Evolutionary conservation across 2,329 filamentous ascomycete species (phyloP), one percentile per base, ranked within the genome.

Genomic region (Tolypocladium ovalisporum): DNA sequence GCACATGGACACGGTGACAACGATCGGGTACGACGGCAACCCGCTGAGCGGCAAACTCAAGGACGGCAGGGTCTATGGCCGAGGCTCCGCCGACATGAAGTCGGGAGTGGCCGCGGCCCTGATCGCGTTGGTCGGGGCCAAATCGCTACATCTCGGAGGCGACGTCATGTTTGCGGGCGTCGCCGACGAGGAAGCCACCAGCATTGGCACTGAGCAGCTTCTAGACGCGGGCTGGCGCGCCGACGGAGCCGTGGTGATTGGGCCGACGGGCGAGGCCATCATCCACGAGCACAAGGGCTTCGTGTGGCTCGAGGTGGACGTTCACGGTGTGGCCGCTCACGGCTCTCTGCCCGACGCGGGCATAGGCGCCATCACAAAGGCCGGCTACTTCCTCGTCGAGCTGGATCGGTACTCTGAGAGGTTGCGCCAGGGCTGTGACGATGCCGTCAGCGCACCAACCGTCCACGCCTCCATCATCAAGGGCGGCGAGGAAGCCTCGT

Each of bases 111-210:
- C 79, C 5, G 75, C 77, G 3, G 71, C 68, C 4, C 70, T 82
- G 61, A 65, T 73, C 0, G 69, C 76, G 0, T 60, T 79, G 3
- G 67, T 73, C 10, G 67, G 68, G 3, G 68, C 69, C 4, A 76
- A 75, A 52, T 65, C 63, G 1, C 70, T 74, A 27, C 62, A 65
- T 0, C 70, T 77, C 12, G 64, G 68, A 0, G 80, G 80, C 3
- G 76, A 82, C 53, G 71, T 82, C 10, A 76, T 83, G 10, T 68
- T 83, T 7, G 71, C 79, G 0, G 79, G 75, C 1, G 80, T 83
- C 3, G 75, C 79, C 0, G 80, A 83, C 49, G 79, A 83, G 56
- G 80, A 83, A 60, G 72, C 72, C 47, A 64, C 68, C 5, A 80
- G 76, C 34, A 75, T 77, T 13, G 80, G 80, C 1, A 83, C 79